These are phyloP conservation scores for Oryza glaberrima DNA, from an alignment of 176 grass and related monocot species.

Conservation along the genomic window DNA sequence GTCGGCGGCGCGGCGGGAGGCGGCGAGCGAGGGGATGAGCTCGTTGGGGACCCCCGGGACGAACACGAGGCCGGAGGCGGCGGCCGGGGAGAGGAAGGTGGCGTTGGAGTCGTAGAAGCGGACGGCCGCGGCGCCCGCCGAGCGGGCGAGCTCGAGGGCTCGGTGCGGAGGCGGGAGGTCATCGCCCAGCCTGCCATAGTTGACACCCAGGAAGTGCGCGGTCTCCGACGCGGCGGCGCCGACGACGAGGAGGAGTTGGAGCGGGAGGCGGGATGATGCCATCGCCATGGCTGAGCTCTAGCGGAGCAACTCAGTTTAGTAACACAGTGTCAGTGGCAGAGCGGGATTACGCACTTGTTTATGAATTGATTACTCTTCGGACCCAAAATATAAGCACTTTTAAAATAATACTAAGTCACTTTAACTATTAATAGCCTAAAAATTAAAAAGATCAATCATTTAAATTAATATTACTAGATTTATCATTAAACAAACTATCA, in stretches of 20 bases:
- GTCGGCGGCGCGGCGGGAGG: conserved; percentile 53
- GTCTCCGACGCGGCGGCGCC: neutral
- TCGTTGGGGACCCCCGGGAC: conserved; percentile 64
- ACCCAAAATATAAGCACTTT: too few species aligned
- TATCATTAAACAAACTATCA: too few species aligned
- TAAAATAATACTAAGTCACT: too few species aligned
- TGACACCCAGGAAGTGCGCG: conserved; percentile 56
- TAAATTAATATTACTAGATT: too few species aligned
- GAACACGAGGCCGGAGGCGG: conserved; percentile 52
- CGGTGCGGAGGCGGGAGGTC: conserved; percentile 52
- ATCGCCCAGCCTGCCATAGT: conserved; percentile 68
- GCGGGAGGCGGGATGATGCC: neutral
- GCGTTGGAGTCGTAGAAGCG: conserved; percentile 77
- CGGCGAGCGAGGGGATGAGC: conserved; percentile 44
- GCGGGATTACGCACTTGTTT: neutral
- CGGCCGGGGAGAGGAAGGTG: conserved; percentile 54
- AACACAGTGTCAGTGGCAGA: neutral
- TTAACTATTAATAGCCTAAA: too few species aligned
- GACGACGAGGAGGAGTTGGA: conserved; percentile 10
- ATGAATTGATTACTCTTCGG: neutral
- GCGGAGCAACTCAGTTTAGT: neutral
- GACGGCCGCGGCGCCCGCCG: conserved; percentile 48
- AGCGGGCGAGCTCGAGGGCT: conserved; percentile 49
- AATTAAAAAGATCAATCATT: too few species aligned
- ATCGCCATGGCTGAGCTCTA: conserved; percentile 13